Conservation (phyloP, 2,329 filamentous ascomycete species). For the Fusarium newnesense region DNA sequence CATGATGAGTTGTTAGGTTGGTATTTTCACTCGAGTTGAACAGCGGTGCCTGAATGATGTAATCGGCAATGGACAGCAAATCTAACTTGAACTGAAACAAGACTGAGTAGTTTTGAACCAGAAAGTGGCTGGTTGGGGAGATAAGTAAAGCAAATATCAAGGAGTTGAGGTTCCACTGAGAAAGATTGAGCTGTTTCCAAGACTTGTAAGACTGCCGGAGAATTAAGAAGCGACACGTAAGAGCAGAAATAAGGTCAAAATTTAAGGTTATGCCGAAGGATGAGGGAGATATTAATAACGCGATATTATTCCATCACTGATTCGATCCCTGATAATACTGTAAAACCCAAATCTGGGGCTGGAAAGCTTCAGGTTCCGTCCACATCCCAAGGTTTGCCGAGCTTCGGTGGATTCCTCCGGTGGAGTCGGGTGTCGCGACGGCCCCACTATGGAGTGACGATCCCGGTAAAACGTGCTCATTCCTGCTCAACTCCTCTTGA, state of each 20-base stretch:
- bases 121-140: slow-evolving; percentile 7
- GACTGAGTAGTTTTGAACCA: neutral
- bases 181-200: slow-evolving; percentile 40
- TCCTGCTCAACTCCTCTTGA: slow-evolving; percentile 46
- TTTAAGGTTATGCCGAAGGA: slow-evolving; percentile 8
- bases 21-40: neutral
- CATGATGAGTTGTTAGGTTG: slow-evolving; percentile 13
- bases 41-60: neutral
- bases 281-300: slow-evolving; percentile 18
- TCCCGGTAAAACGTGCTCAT: slow-evolving; percentile 52
- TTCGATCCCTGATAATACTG: neutral
- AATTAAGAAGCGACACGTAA: slow-evolving; percentile 18
- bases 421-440: slow-evolving; percentile 9
- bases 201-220: slow-evolving; percentile 17
- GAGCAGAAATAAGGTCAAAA: neutral
- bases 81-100: neutral
- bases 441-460: slow-evolving; percentile 18
- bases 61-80: neutral
- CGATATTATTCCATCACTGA: slow-evolving; percentile 6
- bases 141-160: slow-evolving; percentile 16
- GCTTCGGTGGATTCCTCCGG: slow-evolving; percentile 7
- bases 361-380: slow-evolving; percentile 12
- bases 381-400: slow-evolving; percentile 10
- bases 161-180: slow-evolving; percentile 31
- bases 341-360: neutral